A percentile compares a stretch with the other conserved stretches of the same genome.
phyloP scores from a whole-genome alignment of 306 rosid species.

The Coriaria nepalensis region DNA sequence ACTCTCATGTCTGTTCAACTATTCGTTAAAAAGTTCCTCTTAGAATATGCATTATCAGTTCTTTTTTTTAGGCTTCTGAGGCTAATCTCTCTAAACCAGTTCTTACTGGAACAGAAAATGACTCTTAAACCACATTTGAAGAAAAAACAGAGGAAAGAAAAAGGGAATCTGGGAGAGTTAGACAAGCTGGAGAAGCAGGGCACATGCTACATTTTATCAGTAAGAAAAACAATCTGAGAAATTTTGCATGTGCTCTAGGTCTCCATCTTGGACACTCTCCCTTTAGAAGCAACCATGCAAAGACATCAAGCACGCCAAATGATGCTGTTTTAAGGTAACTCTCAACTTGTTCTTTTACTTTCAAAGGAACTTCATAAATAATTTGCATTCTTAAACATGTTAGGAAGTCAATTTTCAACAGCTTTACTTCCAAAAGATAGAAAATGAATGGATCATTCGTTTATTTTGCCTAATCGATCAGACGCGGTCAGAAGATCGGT shows the following conservation, averaged over 20 bases:
- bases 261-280: constrained; percentile 52
- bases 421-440: no score
- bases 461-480: constrained; percentile 17
- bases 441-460: no score
- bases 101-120: no score
- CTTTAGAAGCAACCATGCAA: constrained; percentile 13
- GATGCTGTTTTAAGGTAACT: constrained; percentile 2
- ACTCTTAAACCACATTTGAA: no score
- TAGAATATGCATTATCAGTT: no score
- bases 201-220: constrained; percentile 44
- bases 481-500: constrained; percentile 29
- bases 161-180: constrained; percentile 17
- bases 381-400: constrained; percentile 7
- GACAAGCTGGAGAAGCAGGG: constrained; percentile 86
- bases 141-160: no score
- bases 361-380: constrained; percentile 14
- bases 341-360: neutral
- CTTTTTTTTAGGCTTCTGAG: no score
- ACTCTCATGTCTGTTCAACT: no score
- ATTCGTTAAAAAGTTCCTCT: no score
- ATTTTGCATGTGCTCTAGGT: constrained; percentile 39
- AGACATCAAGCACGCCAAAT: neutral
- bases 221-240: constrained; percentile 14
- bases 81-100: no score
- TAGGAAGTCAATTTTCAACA: neutral